phyloP scores from a whole-genome alignment of 495 filamentous ascomycete genomes.

The Penicillium crystallinum region DNA sequence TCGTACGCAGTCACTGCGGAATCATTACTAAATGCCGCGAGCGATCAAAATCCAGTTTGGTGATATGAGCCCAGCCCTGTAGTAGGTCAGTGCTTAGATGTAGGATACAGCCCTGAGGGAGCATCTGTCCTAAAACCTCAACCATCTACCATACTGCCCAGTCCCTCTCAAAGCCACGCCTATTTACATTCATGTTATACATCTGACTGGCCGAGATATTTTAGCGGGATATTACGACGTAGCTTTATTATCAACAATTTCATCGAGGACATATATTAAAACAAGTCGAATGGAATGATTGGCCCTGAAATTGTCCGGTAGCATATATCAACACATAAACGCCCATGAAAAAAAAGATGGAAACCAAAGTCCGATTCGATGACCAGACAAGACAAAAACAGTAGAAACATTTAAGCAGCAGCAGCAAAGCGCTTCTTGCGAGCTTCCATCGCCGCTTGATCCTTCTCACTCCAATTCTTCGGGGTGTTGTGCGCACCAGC shows the following conservation, averaged over 20 bases:
- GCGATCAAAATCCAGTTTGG: not conserved
- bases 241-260: not conserved
- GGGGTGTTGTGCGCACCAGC: conserved; percentile 1
- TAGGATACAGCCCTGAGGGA: not conserved
- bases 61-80: not conserved
- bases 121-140: too few species aligned
- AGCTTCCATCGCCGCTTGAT: conserved; percentile 41
- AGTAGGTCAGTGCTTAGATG: not conserved
- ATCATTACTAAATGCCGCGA: not conserved
- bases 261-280: conserved; percentile 7
- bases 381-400: conserved; percentile 4
- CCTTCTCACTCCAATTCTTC: conserved; percentile 38
- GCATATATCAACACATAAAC: conserved; percentile 19
- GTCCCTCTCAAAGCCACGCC: not conserved
- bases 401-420: conserved; percentile 22
- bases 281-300: conserved; percentile 9
- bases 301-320: conserved; percentile 10
- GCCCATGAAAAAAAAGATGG: conserved; percentile 12
- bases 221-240: not conserved
- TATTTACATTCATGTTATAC: too few species aligned
- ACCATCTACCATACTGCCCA: not conserved
- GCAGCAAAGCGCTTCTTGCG: conserved; percentile 48
- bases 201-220: too few species aligned
- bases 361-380: conserved; percentile 2
- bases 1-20: conserved; percentile 1